These are phyloP conservation scores for Aspergillus olivimuriae DNA, from an alignment of 495 filamentous ascomycete species.

Conservation along the genomic window DNA sequence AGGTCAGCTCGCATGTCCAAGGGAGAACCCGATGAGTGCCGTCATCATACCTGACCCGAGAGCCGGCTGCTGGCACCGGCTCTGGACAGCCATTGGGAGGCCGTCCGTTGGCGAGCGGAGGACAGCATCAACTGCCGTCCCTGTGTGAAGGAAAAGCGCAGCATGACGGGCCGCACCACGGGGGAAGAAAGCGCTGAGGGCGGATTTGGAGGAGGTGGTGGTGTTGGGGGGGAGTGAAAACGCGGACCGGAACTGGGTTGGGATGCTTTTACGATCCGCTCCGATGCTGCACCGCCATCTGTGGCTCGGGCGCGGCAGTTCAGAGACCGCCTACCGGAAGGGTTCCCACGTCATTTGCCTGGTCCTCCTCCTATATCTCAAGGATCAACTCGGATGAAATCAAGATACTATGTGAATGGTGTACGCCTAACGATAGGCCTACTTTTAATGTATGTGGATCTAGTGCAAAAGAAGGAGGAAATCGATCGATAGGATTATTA, in stretches of 20 bases:
- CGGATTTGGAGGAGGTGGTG: slow-evolving; percentile 25
- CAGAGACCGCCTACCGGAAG: too few relatives aligned
- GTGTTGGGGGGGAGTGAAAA: slow-evolving; percentile 30
- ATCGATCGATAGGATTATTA: slow-evolving; percentile 28
- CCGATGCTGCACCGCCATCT: slow-evolving; percentile 36
- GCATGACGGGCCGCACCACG: slow-evolving; percentile 45
- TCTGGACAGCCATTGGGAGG: slow-evolving; percentile 41
- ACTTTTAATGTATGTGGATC: too few relatives aligned
- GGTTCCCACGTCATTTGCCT: too few relatives aligned
- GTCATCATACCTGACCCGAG: slow-evolving; percentile 37
- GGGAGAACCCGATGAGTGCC: slow-evolving; percentile 2
- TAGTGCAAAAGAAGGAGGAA: neutral
- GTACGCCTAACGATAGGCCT: too few relatives aligned
- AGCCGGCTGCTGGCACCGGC: slow-evolving; percentile 38
- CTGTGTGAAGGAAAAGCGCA: slow-evolving; percentile 43
- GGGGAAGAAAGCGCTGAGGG: slow-evolving; percentile 24
- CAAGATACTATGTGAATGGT: too few relatives aligned
- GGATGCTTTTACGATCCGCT: slow-evolving; percentile 40
- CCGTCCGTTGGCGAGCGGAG: slow-evolving; percentile 37
- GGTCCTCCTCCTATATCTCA: too few relatives aligned
- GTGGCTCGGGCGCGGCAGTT: too few relatives aligned
- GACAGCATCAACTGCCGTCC: slow-evolving; percentile 39
- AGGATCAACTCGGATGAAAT: too few relatives aligned
- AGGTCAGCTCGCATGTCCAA: slow-evolving; percentile 1
- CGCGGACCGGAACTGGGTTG: slow-evolving; percentile 23